A percentile compares a stretch with the other conserved stretches of the same genome.
Conservation (phyloP, 148 eudicot genomes). For the Vaccinium darrowii region DNA sequence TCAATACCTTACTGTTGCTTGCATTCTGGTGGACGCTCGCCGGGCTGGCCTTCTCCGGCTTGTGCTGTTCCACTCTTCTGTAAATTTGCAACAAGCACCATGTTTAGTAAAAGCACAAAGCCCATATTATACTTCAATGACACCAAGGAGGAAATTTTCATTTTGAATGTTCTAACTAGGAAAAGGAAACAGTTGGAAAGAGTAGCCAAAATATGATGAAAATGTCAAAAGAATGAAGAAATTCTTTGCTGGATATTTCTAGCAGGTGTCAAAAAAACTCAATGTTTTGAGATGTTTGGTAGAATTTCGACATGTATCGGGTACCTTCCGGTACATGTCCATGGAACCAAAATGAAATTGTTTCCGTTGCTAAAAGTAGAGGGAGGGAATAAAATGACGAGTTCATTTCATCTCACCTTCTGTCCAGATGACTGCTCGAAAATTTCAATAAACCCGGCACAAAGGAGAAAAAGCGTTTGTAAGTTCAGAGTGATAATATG, state of each 20-base stretch:
- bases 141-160: not conserved
- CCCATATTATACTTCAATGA: not conserved
- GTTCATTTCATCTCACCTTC: not conserved
- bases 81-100: conserved; percentile 12
- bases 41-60: conserved; percentile 26
- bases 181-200: not conserved
- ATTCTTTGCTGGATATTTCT: not conserved
- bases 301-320: not conserved
- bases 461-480: not conserved
- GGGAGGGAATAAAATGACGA: not conserved
- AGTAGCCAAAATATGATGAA: conserved; percentile 1
- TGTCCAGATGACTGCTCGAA: not conserved
- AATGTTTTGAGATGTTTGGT: not conserved
- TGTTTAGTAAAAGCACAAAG: not conserved
- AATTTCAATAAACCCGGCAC: not conserved
- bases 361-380: not conserved
- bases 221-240: not conserved
- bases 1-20: conserved; percentile 6
- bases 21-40: conserved; percentile 48
- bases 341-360: not conserved
- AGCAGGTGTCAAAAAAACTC: not conserved
- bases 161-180: not conserved
- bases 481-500: not conserved
- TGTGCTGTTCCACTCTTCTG: conserved; percentile 40
- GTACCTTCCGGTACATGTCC: not conserved